Evolutionary conservation across 2,329 filamentous ascomycete species (phyloP), one percentile per base, ranked within the genome.

Genomic region (Sarocladium strictum): DNA sequence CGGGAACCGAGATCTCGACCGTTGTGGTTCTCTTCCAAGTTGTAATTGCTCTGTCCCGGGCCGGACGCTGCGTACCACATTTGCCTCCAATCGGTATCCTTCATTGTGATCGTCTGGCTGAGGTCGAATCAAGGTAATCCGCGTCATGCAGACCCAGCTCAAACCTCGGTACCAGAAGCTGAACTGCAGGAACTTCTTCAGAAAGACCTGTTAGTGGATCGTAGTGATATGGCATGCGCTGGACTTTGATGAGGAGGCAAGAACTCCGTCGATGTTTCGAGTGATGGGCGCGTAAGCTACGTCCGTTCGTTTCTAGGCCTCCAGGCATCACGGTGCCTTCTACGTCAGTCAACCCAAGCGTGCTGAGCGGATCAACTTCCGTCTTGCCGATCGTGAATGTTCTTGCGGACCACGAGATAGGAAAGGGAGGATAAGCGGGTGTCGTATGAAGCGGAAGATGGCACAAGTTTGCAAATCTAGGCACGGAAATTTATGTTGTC

Each of bases 361-460:
- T 23, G 7, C 15, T 24, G 17, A 23, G 15, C 43, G 43, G 43
- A 11, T 15, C 12, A 29, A 24, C 3, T 9, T 47, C 43, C 43
- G 43, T 47, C 12, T 27, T 47, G 21, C 43, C 43, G 43, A 47
- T n/a, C n/a, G n/a, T n/a, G n/a, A n/a, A n/a, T n/a, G n/a, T n/a
- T n/a, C n/a, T n/a, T n/a, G n/a, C n/a, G n/a, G n/a, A n/a, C n/a
- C n/a, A n/a, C n/a, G n/a, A n/a, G n/a, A n/a, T n/a, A n/a, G n/a
- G n/a, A n/a, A n/a, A n/a, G n/a, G n/a, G n/a, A n/a, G n/a, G n/a
- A n/a, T n/a, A n/a, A n/a, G n/a, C n/a, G n/a, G n/a, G n/a, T n/a
- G n/a, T n/a, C n/a, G n/a, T n/a, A n/a, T n/a, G n/a, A n/a, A n/a
- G n/a, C n/a, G n/a, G n/a, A n/a, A n/a, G n/a, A n/a, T n/a, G n/a